Evolutionary conservation across 768 basidiomycete species (phyloP), one percentile per base, ranked within the genome.

Genomic region (Rubroboletus pulcherrimus): DNA sequence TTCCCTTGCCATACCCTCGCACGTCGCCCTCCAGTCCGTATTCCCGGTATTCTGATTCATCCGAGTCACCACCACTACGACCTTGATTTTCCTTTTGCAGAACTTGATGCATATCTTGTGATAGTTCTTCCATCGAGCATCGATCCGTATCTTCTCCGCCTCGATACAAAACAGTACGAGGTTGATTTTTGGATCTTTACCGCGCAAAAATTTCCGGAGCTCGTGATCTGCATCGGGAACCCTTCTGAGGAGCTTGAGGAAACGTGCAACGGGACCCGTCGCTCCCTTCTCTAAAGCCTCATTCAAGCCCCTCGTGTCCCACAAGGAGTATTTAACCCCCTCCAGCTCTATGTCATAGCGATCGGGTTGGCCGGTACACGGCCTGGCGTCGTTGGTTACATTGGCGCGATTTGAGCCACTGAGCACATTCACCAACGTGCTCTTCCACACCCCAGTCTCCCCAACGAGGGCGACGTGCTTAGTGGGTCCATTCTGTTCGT

Each of bases 401-500:
- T 38, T 15, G 30, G 60, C 60, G 7, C 9, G 3, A 29, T 14
- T 3, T 15, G 41, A 41, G 21, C 38, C 53, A 6, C 9, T 24
- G 40, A 65, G 55, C 39, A 65, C 30, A 19, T 65, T 63, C 19
- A 61, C 55, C 14, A 57, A 30, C 5, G 62, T 63, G 38, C 58
- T 56, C 58, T 63, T 60, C 46, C 63, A 55, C 15, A 35, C 59
- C 5, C 62, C 58, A 2, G 60, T 59, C 14, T 35, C 8, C 30
- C 63, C 59, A 30, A 55, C 59, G 50, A 64, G 21, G 31, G 46
- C 55, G 35, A 64, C 26, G 26, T 63, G 54, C 44, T 53, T 64
- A 12, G n/a, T 38, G 19, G 40, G 24, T 49, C 17, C 2, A 15
- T 39, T 26, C 62, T 58, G 30, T 52, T 37, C 7, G 26, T 38